These are phyloP conservation scores for Lentinus brumalis DNA, from an alignment of 768 basidiomycete species.

Conservation along the genomic window DNA sequence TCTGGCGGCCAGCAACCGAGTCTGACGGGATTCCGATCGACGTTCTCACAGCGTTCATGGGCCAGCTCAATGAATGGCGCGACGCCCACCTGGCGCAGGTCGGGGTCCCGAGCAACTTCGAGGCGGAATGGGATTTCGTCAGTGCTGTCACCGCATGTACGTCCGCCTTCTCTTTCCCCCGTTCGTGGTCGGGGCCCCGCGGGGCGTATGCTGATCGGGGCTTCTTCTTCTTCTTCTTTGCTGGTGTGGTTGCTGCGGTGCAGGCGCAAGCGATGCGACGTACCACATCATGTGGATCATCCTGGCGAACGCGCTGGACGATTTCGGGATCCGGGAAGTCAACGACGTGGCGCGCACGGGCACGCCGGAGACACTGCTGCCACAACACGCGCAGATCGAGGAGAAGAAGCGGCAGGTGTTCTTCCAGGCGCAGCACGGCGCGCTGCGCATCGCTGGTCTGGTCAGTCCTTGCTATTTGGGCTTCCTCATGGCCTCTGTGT, in stretches of 20 bases:
- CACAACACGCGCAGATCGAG: constrained; percentile 56
- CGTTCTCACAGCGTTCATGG: constrained; percentile 56
- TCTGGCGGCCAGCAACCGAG: constrained; percentile 81
- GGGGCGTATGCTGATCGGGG: constrained; percentile 22
- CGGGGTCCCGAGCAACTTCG: constrained; percentile 85
- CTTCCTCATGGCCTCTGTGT: background rate
- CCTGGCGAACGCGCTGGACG: constrained; percentile 78
- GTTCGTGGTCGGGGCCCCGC: background rate
- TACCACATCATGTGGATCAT: constrained; percentile 94
- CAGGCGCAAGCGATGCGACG: constrained; percentile 83
- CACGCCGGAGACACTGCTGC: constrained; percentile 37
- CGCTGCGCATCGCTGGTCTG: constrained; percentile 86
- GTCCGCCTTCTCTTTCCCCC: constrained; percentile 20
- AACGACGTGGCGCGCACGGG: constrained; percentile 48
- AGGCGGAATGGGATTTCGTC: constrained; percentile 89
- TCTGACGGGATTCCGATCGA: constrained; percentile 76
- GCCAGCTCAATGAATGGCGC: constrained; percentile 69
- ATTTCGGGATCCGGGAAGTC: constrained; percentile 79
- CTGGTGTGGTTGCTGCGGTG: constrained; percentile 37
- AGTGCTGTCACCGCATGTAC: constrained; percentile 66
- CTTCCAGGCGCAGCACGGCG: constrained; percentile 83
- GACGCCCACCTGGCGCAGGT: constrained; percentile 74
- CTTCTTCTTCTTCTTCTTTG: constrained; percentile 32
- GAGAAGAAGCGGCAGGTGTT: constrained; percentile 66
- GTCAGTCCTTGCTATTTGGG: constrained; percentile 42